These are phyloP conservation scores for Pseudozyma tsukubaensis DNA, from an alignment of 1,284 basidiomycete genomes.

Conservation along the genomic window DNA sequence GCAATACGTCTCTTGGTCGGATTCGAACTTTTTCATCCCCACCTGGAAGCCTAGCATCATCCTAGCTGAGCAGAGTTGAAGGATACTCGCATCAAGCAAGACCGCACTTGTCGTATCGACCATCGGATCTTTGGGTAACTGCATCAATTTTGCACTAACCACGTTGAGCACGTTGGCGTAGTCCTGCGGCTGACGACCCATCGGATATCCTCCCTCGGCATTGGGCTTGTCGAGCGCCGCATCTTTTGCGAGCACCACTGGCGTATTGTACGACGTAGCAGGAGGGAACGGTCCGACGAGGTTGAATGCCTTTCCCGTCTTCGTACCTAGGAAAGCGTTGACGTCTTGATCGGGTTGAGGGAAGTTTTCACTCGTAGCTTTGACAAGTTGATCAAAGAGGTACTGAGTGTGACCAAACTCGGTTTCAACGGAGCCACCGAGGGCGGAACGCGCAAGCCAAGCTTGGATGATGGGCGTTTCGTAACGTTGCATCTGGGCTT, in stretches of 20 bases:
- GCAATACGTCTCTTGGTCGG: too few species aligned
- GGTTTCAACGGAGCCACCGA: background rate
- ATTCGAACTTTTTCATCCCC: too few species aligned
- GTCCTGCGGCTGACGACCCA: too few species aligned
- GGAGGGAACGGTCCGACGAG: background rate
- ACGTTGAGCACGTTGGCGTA: too few species aligned
- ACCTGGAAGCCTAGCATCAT: too few species aligned
- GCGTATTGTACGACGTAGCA: background rate
- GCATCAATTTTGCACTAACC: too few species aligned
- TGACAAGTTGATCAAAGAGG: background rate
- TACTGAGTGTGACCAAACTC: background rate
- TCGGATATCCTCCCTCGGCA: too few species aligned
- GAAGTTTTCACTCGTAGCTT: background rate
- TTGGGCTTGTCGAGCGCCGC: background rate
- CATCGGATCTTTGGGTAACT: too few species aligned
- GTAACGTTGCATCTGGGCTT: slow-evolving; percentile 15
- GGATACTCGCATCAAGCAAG: too few species aligned
- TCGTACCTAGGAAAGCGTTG: background rate
- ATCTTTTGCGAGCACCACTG: background rate
- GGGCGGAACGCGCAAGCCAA: slow-evolving; percentile 15
- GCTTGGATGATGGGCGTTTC: slow-evolving; percentile 32
- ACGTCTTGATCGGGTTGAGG: background rate
- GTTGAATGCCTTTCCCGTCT: background rate
- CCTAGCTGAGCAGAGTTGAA: too few species aligned
- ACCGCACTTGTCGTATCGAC: too few species aligned